Evolutionary conservation across 1,139 yeast species (phyloP).

Genomic region (Debaryomyces coudertii): DNA sequence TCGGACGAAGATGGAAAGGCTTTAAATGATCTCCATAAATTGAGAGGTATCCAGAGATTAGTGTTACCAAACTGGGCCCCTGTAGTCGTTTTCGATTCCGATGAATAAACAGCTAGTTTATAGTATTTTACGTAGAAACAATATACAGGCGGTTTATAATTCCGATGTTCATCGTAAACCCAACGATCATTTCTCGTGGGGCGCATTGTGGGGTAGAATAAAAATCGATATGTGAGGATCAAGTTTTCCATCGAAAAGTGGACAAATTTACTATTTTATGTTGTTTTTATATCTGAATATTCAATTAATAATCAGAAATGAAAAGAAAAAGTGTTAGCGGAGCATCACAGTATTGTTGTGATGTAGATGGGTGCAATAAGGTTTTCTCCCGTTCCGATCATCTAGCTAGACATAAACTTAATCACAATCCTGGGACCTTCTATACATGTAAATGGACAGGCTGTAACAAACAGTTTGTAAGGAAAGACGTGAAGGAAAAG

Average conservation of each 20-base stretch:
- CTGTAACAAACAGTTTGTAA: constrained; percentile 39
- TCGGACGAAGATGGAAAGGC: constrained; percentile 55
- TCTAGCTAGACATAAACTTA: constrained; percentile 39
- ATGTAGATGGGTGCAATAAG: constrained; percentile 29
- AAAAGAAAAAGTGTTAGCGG: background rate
- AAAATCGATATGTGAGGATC: background rate
- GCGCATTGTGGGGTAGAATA: constrained; percentile 1
- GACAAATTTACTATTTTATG: no score
- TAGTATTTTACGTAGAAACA: background rate
- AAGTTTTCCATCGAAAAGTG: background rate
- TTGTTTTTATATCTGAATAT: background rate
- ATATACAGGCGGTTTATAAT: background rate
- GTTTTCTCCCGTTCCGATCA: constrained; percentile 43
- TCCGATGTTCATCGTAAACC: background rate
- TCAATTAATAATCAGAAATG: background rate
- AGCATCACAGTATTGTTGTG: constrained; percentile 13
- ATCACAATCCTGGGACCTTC: constrained; percentile 39
- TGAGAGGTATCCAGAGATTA: constrained; percentile 53
- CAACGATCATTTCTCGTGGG: background rate
- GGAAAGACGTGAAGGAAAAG: constrained; percentile 39
- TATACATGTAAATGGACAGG: constrained; percentile 26
- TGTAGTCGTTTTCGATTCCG: constrained; percentile 22
- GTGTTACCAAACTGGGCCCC: constrained; percentile 45
- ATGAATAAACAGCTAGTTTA: constrained; percentile 7
- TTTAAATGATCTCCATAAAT: constrained; percentile 46